A percentile compares a stretch with the other conserved stretches of the same genome.
Evolutionary conservation across 306 rosid genomes (phyloP).

Genomic region (Pyrus pyrifolia): DNA sequence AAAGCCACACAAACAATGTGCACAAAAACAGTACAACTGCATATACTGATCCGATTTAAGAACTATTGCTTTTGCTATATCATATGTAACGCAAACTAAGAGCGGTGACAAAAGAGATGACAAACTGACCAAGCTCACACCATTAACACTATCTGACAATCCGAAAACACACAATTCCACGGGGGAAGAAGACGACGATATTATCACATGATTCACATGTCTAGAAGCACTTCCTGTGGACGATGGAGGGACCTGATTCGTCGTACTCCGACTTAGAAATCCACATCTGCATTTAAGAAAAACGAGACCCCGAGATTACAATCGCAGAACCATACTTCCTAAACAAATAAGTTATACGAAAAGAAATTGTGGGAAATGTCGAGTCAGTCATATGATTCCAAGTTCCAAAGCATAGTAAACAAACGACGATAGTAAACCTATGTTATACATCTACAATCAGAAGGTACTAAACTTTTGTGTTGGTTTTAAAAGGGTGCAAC

Average conservation of each 20-base stretch:
- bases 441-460: background rate
- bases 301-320: background rate
- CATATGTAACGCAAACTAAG: background rate
- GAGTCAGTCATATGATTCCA: background rate
- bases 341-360: background rate
- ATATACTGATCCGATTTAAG: background rate
- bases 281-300: constrained; percentile 30
- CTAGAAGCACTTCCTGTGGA: constrained; percentile 39
- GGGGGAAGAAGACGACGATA: background rate
- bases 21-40: background rate
- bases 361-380: background rate
- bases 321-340: background rate
- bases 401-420: background rate
- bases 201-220: background rate
- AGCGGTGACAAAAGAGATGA: background rate
- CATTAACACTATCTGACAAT: constrained; percentile 3
- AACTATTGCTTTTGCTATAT: background rate
- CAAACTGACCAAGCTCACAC: constrained; percentile 1
- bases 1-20: background rate
- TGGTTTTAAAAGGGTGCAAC: background rate
- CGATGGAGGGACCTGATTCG: constrained; percentile 37
- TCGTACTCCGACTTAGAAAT: constrained; percentile 37
- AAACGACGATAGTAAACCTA: background rate
- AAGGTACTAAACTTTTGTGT: background rate
- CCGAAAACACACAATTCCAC: constrained; percentile 1